A percentile compares a stretch with the other conserved stretches of the same genome.
Evolutionary conservation across 2,329 filamentous ascomycete genomes (phyloP).

Genomic region (Pseudogymnoascus sp.): DNA sequence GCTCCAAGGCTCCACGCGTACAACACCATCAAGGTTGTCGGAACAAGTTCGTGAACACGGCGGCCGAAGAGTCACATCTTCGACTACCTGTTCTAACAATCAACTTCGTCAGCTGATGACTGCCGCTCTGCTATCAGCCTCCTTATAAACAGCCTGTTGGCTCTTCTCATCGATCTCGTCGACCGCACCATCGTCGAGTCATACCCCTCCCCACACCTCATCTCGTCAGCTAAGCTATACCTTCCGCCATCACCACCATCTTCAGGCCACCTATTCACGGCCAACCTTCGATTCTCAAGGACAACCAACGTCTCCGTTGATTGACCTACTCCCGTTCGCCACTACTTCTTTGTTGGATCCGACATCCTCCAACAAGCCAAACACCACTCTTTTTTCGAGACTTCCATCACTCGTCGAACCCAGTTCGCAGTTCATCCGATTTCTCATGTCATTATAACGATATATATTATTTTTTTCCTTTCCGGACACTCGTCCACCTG

Average conservation of each 20-base stretch:
- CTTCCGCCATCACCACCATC: neutral
- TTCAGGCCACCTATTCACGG: slow-evolving; percentile 4
- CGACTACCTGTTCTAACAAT: slow-evolving; percentile 35
- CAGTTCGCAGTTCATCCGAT: slow-evolving; percentile 10
- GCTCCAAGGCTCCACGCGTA: slow-evolving; percentile 3
- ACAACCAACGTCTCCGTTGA: slow-evolving; percentile 18
- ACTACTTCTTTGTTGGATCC: slow-evolving; percentile 25
- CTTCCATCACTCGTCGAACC: slow-evolving; percentile 7
- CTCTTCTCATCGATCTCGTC: slow-evolving; percentile 1
- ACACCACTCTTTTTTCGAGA: slow-evolving; percentile 9
- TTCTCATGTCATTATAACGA: slow-evolving; percentile 31
- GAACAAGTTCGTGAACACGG: slow-evolving; percentile 21
- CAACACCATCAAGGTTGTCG: slow-evolving; percentile 8
- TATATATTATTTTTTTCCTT: slow-evolving; percentile 24
- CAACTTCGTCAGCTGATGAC: slow-evolving; percentile 33
- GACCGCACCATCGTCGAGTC: slow-evolving; percentile 15
- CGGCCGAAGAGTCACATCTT: slow-evolving; percentile 42
- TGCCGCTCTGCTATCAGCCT: slow-evolving; percentile 27
- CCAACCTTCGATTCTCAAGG: slow-evolving; percentile 15
- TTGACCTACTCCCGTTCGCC: slow-evolving; percentile 17
- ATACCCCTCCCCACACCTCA: neutral
- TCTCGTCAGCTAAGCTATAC: neutral
- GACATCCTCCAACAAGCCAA: slow-evolving; percentile 13
- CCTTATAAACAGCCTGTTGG: slow-evolving; percentile 24
- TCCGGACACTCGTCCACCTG: slow-evolving; percentile 23